phyloP scores from a whole-genome alignment of 345 rosid species.

The Lepidium aucheri region DNA sequence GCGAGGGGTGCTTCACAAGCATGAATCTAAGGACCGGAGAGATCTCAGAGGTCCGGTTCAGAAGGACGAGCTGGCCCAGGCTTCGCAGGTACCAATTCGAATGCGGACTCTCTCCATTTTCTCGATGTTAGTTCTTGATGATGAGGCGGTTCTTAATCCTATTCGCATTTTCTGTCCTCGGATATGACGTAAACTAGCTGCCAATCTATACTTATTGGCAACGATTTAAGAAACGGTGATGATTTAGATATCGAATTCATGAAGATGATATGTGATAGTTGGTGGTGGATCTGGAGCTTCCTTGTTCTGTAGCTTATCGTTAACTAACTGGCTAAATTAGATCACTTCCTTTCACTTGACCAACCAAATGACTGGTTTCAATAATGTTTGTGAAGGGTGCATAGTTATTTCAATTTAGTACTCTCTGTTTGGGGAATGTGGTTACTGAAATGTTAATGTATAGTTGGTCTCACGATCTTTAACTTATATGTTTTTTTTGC shows the following conservation, averaged over 20 bases:
- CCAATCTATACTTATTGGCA: not conserved
- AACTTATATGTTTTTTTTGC: conserved; percentile 4
- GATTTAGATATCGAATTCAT: not conserved
- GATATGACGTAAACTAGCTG: not conserved
- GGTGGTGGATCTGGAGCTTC: conserved; percentile 10
- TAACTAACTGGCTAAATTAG: not conserved
- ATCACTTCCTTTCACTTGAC: not conserved
- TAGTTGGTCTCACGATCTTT: not conserved
- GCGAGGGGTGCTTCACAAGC: conserved; percentile 54
- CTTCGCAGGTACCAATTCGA: conserved; percentile 51
- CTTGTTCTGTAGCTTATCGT: not conserved
- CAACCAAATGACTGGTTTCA: not conserved
- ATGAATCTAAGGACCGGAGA: conserved; percentile 38
- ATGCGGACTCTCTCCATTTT: not conserved
- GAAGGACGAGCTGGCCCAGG: conserved; percentile 64
- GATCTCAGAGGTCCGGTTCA: conserved; percentile 44
- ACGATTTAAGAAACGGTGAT: not conserved
- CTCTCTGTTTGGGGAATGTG: not conserved
- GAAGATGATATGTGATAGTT: not conserved
- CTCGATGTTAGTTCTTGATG: not conserved
- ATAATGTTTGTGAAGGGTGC: not conserved
- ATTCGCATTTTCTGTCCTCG: not conserved
- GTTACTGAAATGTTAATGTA: not conserved
- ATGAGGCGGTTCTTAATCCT: not conserved
- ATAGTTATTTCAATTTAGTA: not conserved